Evolutionary conservation across 73 alveolate genomes (phyloP), one percentile per base, ranked within the genome.

Genomic region (Paramecium primaurelia): DNA sequence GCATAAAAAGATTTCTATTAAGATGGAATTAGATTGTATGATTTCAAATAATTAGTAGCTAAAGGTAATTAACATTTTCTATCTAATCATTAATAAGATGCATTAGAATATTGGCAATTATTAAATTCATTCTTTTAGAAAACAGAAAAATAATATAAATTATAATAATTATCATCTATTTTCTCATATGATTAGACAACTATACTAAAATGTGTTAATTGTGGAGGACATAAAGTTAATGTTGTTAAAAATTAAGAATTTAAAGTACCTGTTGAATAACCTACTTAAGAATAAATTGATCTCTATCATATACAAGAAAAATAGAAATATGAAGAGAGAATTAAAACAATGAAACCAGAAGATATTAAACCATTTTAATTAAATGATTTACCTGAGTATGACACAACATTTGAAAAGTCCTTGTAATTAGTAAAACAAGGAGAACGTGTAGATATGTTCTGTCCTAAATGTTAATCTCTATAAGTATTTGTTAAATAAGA

Each of bases 41-140:
- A 84, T 32, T 98, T 99, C 95, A 99, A 98, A 93, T 87, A 95
- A 42, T 93, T 97, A 90, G 94, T 99, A 59, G 99, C 99, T n/a
- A 97, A 98, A 84, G 99, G 99, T 85, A 98, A 97, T 93, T 92
- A 93, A 22, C 99, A 98, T 92, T 99, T 99, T 92, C 83, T 97
- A 28, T 93, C 99, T 51, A 96, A 96, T 58, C 95, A 96, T 92
- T 97, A 96, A 92, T 99, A 98, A 73, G 99, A 99, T 94, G 99
- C 99, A n/a, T 95, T 93, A 40, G 99, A 99, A 94, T 99, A 98
- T 92, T 94, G 96, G 88, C 42, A 71, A 36, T 92, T 96, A 94
- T 92, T 99, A 83, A 85, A 93, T 14, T 97, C 95, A 69, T 93
- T 94, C 91, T 83, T 98, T 68, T 94, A 96, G 80, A 96, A 95